Evolutionary conservation across 2,329 filamentous ascomycete genomes (phyloP), one percentile per base, ranked within the genome.

Genomic region (Nemania sp.): DNA sequence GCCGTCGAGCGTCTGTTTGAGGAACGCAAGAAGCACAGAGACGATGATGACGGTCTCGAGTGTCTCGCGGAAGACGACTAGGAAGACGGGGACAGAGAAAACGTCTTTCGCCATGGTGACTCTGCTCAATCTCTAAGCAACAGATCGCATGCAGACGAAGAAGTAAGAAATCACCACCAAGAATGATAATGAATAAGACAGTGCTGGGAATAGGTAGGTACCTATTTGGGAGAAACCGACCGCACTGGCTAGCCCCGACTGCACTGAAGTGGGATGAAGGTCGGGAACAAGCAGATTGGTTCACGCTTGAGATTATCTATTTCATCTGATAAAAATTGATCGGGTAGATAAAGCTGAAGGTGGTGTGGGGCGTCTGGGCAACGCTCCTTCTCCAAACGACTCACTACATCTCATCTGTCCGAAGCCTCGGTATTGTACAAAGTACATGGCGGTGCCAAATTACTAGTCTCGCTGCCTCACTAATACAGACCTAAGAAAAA

Each of bases 21-120:
- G 75, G 69, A 94, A 95, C 19, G 90, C 84, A 34, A 96, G 81
- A 28, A 96, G 77, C n/a, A 96, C 88, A 0, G 91, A 93, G 59
- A 95, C 84, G 64, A 96, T 89, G 67, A 96, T 91, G 66, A 82
- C 86, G 1, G 88, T 89, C 76, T 96, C 91, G 42, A 96, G 77
- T 36, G 85, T 84, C 75, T 96, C 91, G 67, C 91, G 86, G 70
- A 96, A 94, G 73, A 90, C 86, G 70, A 96, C 89, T 76, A 96
- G 92, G 76, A 96, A 96, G 50, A 96, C 67, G 14, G 67, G 66
- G 28, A 68, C 61, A 30, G 66, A 58, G 49, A 70, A 69, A 46
- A 68, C 66, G 52, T 67, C 52, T 26, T 49, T 52, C 48, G 64
- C 47, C 66, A 66, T 67, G 23, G 19, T 55, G 57, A 60, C 33